Evolutionary conservation across 176 grass and related monocot genomes (phyloP).

Genomic region (Hyparrhenia diplandra): DNA sequence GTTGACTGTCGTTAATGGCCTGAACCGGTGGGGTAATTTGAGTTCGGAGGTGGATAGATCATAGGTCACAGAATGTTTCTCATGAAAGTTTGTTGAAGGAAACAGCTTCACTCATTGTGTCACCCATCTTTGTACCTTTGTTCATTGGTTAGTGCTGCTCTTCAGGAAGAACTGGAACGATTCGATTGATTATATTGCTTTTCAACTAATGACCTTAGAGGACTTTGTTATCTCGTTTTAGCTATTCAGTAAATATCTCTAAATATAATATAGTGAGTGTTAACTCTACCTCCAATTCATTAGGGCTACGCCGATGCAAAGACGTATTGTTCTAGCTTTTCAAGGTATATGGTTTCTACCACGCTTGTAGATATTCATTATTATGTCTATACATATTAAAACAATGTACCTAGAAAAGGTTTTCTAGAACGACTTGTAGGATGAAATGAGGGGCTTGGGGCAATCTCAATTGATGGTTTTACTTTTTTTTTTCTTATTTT

Average conservation of each 20-base stretch:
- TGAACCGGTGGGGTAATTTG: slow-evolving; percentile 6
- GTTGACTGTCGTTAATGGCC: slow-evolving; percentile 17
- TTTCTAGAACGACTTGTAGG: not conserved
- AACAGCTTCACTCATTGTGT: slow-evolving; percentile 2
- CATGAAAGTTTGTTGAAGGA: slow-evolving; percentile 6
- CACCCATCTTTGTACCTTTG: not conserved
- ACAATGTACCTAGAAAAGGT: too few species aligned
- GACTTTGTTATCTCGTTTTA: not conserved
- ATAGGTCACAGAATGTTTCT: slow-evolving; percentile 22
- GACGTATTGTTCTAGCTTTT: not conserved
- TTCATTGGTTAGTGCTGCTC: not conserved
- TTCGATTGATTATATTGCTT: not conserved
- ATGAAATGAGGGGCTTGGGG: not conserved
- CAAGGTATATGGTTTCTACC: too few species aligned
- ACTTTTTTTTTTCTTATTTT: not conserved
- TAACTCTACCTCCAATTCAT: not conserved
- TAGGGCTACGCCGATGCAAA: not conserved
- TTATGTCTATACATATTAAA: too few species aligned
- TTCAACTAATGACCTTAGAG: not conserved
- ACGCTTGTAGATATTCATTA: too few species aligned
- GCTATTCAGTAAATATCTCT: not conserved
- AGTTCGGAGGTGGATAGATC: not conserved
- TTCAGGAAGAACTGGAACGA: not conserved
- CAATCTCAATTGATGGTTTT: not conserved
- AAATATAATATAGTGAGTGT: not conserved